Evolutionary conservation across 805 yeast species (phyloP).

Genomic region (Ascoidea asiatica): DNA sequence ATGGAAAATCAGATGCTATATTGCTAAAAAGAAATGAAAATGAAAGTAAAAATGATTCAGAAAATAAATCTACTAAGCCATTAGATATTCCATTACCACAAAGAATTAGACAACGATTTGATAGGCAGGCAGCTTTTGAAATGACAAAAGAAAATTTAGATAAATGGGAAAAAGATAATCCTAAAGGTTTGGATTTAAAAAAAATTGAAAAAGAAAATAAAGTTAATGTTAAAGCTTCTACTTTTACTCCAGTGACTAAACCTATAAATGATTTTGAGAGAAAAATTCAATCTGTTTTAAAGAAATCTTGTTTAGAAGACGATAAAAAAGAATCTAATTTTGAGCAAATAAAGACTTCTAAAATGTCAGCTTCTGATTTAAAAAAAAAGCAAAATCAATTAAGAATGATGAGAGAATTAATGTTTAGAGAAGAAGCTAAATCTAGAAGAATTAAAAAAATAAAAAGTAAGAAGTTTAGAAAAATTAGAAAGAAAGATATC

Average conservation of each 20-base stretch:
- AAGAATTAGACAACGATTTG: constrained; percentile 73
- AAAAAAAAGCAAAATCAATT: constrained; percentile 66
- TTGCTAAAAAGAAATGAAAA: constrained; percentile 26
- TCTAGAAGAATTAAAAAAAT: constrained; percentile 89
- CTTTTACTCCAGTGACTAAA: constrained; percentile 35
- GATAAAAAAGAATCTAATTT: constrained; percentile 71
- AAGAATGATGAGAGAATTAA: constrained; percentile 84
- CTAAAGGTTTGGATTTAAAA: constrained; percentile 36
- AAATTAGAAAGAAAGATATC: constrained; percentile 75
- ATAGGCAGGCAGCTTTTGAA: constrained; percentile 82
- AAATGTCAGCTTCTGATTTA: constrained; percentile 70
- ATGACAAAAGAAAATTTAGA: constrained; percentile 75
- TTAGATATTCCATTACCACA: constrained; percentile 74
- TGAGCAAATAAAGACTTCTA: constrained; percentile 76
- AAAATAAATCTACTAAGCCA: constrained; percentile 26
- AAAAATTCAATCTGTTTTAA: constrained; percentile 45
- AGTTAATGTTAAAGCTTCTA: constrained; percentile 32
- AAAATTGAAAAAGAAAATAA: constrained; percentile 32
- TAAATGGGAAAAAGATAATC: constrained; percentile 80
- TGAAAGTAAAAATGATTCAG: constrained; percentile 6
- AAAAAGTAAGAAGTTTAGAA: constrained; percentile 81
- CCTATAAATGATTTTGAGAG: constrained; percentile 52
- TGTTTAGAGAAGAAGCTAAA: constrained; percentile 89
- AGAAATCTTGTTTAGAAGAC: constrained; percentile 53
- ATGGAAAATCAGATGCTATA: constrained; percentile 35